Evolutionary conservation across 768 basidiomycete genomes (phyloP).

Genomic region (Tylopilus subfusipes): DNA sequence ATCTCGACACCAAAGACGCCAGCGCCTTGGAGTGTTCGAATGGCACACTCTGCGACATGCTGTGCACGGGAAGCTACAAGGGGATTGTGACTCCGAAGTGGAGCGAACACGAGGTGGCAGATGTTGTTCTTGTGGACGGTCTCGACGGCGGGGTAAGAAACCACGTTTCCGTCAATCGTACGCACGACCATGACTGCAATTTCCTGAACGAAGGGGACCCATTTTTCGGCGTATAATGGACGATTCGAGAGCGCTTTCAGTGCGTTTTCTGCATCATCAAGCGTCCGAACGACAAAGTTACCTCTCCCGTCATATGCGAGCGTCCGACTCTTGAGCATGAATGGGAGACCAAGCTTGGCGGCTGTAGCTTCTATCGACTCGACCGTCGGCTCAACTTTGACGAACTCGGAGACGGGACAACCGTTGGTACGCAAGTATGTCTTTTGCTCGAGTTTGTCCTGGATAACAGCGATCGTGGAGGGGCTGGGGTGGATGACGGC

Average conservation of each 20-base stretch:
- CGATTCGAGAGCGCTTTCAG: conserved; percentile 55
- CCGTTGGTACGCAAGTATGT: conserved; percentile 47
- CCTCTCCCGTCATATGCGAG: conserved; percentile 95
- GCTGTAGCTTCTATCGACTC: conserved; percentile 53
- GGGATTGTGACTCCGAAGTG: conserved; percentile 61
- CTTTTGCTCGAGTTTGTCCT: conserved; percentile 71
- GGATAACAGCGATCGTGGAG: conserved; percentile 78
- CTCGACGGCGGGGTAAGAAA: conserved; percentile 89
- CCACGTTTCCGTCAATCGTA: conserved; percentile 64
- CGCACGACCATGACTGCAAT: conserved; percentile 98
- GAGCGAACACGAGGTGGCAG: conserved; percentile 90
- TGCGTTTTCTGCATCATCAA: conserved; percentile 49
- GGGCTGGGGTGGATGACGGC: conserved; percentile 71
- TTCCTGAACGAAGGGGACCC: conserved; percentile 85
- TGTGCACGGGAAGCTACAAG: conserved; percentile 59
- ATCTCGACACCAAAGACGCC: conserved; percentile 98
- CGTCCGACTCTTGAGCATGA: conserved; percentile 96
- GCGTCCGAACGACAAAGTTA: conserved; percentile 70
- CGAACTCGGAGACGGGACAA: conserved; percentile 57
- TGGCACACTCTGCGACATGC: conserved; percentile 72
- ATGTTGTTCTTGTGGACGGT: conserved; percentile 93
- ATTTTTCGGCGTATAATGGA: conserved; percentile 90
- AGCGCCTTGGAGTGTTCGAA: conserved; percentile 77
- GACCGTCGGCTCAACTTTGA: conserved; percentile 51
- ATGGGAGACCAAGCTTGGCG: conserved; percentile 67